phyloP scores from a whole-genome alignment of 371 early-diverging fungal species.

The Mortierella sp. region DNA sequence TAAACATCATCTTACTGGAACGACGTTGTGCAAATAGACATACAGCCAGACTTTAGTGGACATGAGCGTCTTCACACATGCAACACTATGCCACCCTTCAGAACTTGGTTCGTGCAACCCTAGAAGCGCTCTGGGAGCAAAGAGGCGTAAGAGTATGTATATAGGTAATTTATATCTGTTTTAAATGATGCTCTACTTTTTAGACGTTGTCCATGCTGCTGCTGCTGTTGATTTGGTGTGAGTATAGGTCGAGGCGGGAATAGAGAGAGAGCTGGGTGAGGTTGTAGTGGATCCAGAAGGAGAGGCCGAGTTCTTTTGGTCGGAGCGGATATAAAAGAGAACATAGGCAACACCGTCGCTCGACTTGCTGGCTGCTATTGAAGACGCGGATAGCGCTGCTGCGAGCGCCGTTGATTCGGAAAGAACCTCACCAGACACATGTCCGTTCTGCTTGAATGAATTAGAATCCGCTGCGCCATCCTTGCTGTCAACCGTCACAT shows the following conservation, averaged over 20 bases:
- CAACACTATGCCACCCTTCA: no score
- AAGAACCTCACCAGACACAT: slow-evolving; percentile 14
- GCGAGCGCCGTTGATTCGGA: slow-evolving; percentile 39
- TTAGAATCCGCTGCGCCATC: slow-evolving; percentile 54
- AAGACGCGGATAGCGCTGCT: slow-evolving; percentile 43
- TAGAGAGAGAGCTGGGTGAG: no score
- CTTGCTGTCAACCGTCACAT: slow-evolving; percentile 69
- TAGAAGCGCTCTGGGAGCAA: no score
- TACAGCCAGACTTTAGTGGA: no score
- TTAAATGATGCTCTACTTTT: slow-evolving; percentile 14
- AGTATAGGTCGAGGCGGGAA: slow-evolving; percentile 6
- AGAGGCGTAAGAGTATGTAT: no score
- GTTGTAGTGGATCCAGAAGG: slow-evolving; percentile 1
- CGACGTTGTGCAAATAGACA: no score
- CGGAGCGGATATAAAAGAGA: slow-evolving; percentile 65
- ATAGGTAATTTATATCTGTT: not conserved
- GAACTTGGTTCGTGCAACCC: no score
- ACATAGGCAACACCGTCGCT: slow-evolving; percentile 67
- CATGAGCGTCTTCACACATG: no score
- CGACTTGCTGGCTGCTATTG: slow-evolving; percentile 47
- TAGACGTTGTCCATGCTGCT: slow-evolving; percentile 33
- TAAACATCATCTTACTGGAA: no score
- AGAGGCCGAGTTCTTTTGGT: slow-evolving; percentile 24
- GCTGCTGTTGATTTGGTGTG: slow-evolving; percentile 16
- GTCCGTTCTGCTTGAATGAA: slow-evolving; percentile 17